phyloP scores from a whole-genome alignment of 1,284 basidiomycete genomes.

The Rhodotorula mucilaginosa region DNA sequence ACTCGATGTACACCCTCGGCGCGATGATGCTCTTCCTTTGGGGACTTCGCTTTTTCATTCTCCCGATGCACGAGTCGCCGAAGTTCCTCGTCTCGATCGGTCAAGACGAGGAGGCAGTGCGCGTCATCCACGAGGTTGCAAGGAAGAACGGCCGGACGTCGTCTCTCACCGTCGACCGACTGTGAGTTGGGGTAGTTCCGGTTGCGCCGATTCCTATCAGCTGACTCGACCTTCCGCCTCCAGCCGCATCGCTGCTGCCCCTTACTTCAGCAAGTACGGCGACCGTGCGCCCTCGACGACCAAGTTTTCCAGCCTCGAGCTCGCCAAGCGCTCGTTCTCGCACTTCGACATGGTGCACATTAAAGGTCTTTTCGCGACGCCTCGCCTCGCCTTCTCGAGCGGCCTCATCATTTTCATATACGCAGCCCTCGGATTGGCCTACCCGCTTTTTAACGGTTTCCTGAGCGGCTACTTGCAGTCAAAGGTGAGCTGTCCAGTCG shows the following conservation, averaged over 20 bases:
- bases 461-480: conserved; percentile 1
- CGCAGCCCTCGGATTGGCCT: background rate
- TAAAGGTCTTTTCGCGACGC: background rate
- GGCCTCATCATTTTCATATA: conserved; percentile 2
- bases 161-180: background rate
- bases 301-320: background rate
- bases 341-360: background rate
- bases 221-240: too few relatives aligned
- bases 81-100: conserved; percentile 1
- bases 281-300: background rate
- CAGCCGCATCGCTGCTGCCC: background rate
- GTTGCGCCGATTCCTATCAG: background rate
- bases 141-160: background rate
- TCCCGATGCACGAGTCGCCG: conserved; percentile 6
- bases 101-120: background rate
- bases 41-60: background rate
- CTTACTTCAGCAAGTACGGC: background rate
- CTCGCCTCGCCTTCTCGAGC: background rate
- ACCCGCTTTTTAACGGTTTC: conserved; percentile 1
- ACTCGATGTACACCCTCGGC: conserved; percentile 4
- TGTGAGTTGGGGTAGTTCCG: background rate
- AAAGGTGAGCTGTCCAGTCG: background rate
- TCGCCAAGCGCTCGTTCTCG: conserved; percentile 1
- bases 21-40: conserved; percentile 6
- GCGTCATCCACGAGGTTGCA: background rate